phyloP scores from a whole-genome alignment of 2,329 filamentous ascomycete species.

The Emmonsiellopsis sp. region DNA sequence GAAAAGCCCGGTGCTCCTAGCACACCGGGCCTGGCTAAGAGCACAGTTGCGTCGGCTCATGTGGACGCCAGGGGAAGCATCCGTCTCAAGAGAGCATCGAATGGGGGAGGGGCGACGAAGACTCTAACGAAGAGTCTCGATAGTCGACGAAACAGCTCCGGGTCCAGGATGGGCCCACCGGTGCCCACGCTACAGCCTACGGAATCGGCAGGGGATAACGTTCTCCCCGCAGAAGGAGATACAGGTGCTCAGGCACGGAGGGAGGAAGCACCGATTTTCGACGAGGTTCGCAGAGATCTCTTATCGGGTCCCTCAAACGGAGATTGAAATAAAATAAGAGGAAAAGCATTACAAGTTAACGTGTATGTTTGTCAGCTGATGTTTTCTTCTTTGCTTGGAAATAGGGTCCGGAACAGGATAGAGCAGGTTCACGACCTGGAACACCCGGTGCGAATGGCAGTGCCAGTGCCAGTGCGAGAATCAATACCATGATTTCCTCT shows the following conservation, averaged over 20 bases:
- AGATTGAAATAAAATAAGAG: slow-evolving; percentile 1
- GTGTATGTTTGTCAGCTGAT: slow-evolving; percentile 10
- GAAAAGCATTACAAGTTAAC: not conserved
- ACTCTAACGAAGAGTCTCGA: slow-evolving; percentile 81
- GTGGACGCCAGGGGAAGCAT: slow-evolving; percentile 73
- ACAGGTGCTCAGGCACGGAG: slow-evolving; percentile 22
- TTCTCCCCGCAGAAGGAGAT: slow-evolving; percentile 28
- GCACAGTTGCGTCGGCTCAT: slow-evolving; percentile 77
- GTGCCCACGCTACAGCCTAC: slow-evolving; percentile 22
- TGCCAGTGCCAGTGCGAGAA: not conserved
- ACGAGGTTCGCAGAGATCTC: slow-evolving; percentile 42
- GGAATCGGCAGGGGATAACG: slow-evolving; percentile 28
- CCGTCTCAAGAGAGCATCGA: slow-evolving; percentile 42
- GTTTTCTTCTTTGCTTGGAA: not conserved
- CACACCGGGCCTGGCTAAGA: slow-evolving; percentile 87
- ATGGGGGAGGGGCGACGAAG: slow-evolving; percentile 65
- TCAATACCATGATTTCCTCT: slow-evolving; percentile 9
- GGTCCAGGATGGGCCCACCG: slow-evolving; percentile 61
- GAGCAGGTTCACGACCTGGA: slow-evolving; percentile 12
- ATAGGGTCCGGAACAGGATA: slow-evolving; percentile 7
- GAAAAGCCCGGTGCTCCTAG: slow-evolving; percentile 85
- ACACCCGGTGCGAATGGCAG: slow-evolving; percentile 8
- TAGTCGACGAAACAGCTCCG: slow-evolving; percentile 79
- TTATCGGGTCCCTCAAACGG: slow-evolving; percentile 30
- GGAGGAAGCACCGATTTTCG: slow-evolving; percentile 33